These are phyloP conservation scores for Acanthamoeba lenticulata DNA, from an alignment of 208 protist genomes.

Conservation along the genomic window DNA sequence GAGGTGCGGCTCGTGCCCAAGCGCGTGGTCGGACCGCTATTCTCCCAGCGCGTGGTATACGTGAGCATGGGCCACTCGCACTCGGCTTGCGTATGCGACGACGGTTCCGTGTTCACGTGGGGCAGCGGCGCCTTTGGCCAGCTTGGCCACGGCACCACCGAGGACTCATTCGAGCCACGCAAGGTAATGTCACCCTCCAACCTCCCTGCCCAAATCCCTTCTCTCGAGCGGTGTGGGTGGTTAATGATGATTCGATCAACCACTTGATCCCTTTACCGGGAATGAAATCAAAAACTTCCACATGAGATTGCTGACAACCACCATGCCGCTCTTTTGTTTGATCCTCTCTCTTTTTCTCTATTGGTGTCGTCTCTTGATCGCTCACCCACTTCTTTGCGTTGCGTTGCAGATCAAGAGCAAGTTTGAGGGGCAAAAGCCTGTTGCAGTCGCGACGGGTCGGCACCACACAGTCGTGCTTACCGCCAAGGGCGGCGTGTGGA, in stretches of 20 bases:
- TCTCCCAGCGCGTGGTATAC: neutral
- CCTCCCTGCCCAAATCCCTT: neutral
- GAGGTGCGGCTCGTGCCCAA: neutral
- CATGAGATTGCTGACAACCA: neutral
- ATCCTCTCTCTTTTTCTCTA: neutral
- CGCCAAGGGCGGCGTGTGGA: neutral
- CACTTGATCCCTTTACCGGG: conserved; percentile 5
- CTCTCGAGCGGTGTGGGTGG: neutral
- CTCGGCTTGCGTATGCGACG: neutral
- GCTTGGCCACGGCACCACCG: neutral
- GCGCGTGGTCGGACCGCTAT: neutral
- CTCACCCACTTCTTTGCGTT: too few relatives aligned
- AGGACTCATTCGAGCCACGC: neutral
- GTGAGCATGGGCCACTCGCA: conserved; percentile 36
- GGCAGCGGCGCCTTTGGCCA: conserved; percentile 39
- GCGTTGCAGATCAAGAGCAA: neutral
- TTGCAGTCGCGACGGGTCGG: neutral
- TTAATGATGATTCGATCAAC: conserved; percentile 16
- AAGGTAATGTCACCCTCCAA: neutral
- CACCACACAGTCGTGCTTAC: conserved; percentile 3
- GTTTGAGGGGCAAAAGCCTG: neutral
- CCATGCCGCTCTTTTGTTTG: neutral
- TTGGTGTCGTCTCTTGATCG: neutral
- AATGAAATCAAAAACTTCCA: conserved; percentile 25
- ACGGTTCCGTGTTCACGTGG: conserved; percentile 24